Conservation (phyloP, 345 rosid species). For the Passiflora organensis region DNA sequence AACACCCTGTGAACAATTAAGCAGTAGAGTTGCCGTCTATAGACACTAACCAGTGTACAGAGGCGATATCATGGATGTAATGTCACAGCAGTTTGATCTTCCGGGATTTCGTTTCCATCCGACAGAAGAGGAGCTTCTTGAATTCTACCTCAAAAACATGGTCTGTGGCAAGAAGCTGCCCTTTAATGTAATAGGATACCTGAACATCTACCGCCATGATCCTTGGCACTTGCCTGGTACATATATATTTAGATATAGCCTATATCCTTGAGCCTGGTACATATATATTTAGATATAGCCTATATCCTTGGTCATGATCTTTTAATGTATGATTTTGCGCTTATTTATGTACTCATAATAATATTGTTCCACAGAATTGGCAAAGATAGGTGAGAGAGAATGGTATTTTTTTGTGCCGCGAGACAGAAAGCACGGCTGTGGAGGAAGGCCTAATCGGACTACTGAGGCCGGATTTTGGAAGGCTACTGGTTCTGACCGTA, state of each 20-base stretch:
- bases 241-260: too few relatives aligned
- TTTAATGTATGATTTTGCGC: not conserved
- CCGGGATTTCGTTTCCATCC: slow-evolving; percentile 97
- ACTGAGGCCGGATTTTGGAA: slow-evolving; percentile 91
- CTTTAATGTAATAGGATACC: slow-evolving; percentile 53
- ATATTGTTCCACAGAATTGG: slow-evolving; percentile 38
- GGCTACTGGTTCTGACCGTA: slow-evolving; percentile 92
- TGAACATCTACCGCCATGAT: slow-evolving; percentile 70
- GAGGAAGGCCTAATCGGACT: slow-evolving; percentile 86
- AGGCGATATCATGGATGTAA: slow-evolving; percentile 22
- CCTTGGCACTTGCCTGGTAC: slow-evolving; percentile 85
- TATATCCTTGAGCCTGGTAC: too few relatives aligned
- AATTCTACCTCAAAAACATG: slow-evolving; percentile 74
- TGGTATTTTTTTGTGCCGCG: slow-evolving; percentile 96
- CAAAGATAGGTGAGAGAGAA: slow-evolving; percentile 78
- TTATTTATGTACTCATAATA: not conserved
- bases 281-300: too few relatives aligned
- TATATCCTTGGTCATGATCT: not conserved
- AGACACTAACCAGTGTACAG: too few relatives aligned
- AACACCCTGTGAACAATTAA: too few relatives aligned
- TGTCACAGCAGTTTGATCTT: slow-evolving; percentile 42
- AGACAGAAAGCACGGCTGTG: slow-evolving; percentile 76
- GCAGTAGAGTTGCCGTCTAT: too few relatives aligned
- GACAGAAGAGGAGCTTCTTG: slow-evolving; percentile 84
- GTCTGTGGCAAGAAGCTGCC: slow-evolving; percentile 41